Conservation (phyloP, 441 rosid species). For the Eruca vesicaria region DNA sequence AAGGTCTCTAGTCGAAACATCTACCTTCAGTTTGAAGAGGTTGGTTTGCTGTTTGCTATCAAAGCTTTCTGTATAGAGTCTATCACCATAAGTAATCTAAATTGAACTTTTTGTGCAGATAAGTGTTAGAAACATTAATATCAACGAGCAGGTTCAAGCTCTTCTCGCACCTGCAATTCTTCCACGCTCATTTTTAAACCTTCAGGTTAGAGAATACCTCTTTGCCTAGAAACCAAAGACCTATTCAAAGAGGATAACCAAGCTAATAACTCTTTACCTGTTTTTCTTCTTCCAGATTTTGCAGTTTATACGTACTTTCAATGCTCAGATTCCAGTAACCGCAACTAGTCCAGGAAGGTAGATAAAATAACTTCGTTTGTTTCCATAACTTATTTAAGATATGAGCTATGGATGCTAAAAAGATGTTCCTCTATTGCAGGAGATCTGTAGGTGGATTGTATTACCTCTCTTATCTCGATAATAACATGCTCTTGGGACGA, state of each 20-base stretch:
- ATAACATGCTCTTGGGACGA: conserved; percentile 83
- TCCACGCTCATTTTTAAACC: conserved; percentile 76
- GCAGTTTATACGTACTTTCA: conserved; percentile 76
- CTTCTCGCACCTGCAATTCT: conserved; percentile 84
- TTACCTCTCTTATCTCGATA: conserved; percentile 83
- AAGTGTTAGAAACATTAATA: conserved; percentile 68
- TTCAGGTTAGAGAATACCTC: conserved; percentile 55
- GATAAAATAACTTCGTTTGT: neutral
- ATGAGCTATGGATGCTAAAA: conserved; percentile 30
- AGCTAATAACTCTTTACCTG: conserved; percentile 4
- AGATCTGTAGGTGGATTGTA: conserved; percentile 80
- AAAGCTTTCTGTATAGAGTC: neutral
- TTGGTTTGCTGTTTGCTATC: conserved; percentile 54
- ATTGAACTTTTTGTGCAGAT: conserved; percentile 49
- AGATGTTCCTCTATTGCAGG: conserved; percentile 42
- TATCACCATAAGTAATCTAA: conserved; percentile 3
- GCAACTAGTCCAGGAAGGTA: conserved; percentile 67
- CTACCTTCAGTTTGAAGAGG: conserved; percentile 94
- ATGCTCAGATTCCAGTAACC: conserved; percentile 70
- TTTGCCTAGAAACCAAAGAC: conserved; percentile 2
- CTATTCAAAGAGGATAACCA: neutral
- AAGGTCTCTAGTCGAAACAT: conserved; percentile 72
- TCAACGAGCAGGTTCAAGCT: conserved; percentile 80
- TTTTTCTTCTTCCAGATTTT: conserved; percentile 49
- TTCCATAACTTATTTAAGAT: neutral